Percentiles rank a stretch among this genome's conserved stretches.
Evolutionary conservation across 495 filamentous ascomycete species (phyloP).

Genomic region (Ramalina peruviana): DNA sequence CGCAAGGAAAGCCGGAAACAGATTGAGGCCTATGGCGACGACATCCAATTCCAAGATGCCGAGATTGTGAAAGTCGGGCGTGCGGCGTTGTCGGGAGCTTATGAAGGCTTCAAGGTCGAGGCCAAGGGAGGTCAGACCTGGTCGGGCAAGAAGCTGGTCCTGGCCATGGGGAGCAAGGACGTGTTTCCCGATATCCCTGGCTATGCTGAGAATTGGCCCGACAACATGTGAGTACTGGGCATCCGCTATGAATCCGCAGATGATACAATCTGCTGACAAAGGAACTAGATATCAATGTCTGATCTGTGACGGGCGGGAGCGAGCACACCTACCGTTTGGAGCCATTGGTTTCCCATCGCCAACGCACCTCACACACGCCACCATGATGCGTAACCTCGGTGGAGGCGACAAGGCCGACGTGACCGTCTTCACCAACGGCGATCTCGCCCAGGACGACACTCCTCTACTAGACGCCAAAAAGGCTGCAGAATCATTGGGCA

Average conservation of each 20-base stretch:
- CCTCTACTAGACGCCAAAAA: background rate
- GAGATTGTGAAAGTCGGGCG: slow-evolving; percentile 11
- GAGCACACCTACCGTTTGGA: background rate
- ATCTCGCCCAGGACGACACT: background rate
- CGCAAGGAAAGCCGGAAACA: slow-evolving; percentile 22
- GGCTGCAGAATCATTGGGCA: background rate
- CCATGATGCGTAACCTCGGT: slow-evolving; percentile 9
- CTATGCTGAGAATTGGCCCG: slow-evolving; percentile 21
- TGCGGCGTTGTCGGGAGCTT: slow-evolving; percentile 7
- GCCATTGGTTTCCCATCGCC: background rate
- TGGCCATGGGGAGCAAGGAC: slow-evolving; percentile 32
- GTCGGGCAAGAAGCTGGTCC: slow-evolving; percentile 28
- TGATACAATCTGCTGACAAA: too few relatives aligned
- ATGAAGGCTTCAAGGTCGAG: slow-evolving; percentile 22
- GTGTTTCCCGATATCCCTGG: slow-evolving; percentile 23
- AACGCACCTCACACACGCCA: slow-evolving; percentile 3
- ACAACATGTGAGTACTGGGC: slow-evolving; percentile 15
- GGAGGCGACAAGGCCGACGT: slow-evolving; percentile 13
- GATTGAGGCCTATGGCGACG: slow-evolving; percentile 23
- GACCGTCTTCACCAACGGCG: slow-evolving; percentile 22
- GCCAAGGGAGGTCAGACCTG: slow-evolving; percentile 12
- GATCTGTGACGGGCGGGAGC: too few relatives aligned
- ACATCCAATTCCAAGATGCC: slow-evolving; percentile 17
- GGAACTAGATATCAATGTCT: too few relatives aligned
- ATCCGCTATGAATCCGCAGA: too few relatives aligned